A percentile compares a stretch with the other conserved stretches of the same genome.
These are phyloP conservation scores for Scheffersomyces illinoinensis DNA, from an alignment of 1,139 yeast genomes.

Conservation along the genomic window DNA sequence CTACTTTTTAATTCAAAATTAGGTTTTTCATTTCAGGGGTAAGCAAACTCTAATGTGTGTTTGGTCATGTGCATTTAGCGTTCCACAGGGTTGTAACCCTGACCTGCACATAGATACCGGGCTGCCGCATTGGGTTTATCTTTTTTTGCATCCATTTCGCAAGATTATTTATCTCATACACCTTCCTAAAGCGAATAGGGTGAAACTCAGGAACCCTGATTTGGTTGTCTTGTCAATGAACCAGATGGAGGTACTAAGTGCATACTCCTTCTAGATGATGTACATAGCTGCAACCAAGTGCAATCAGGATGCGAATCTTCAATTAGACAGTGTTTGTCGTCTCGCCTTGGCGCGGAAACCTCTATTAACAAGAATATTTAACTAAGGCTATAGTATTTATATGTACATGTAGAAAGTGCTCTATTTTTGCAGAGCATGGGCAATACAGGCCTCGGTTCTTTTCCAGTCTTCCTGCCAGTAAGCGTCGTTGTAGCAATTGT, in stretches of 20 bases:
- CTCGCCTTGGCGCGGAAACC: not conserved
- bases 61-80: not conserved
- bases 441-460: conserved; percentile 29
- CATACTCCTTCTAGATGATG: not conserved
- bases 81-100: not conserved
- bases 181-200: not conserved
- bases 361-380: not conserved
- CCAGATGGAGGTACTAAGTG: not conserved
- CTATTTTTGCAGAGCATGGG: not conserved
- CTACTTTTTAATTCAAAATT: too few relatives aligned
- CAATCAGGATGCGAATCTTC: not conserved
- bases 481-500: conserved; percentile 41
- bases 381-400: not conserved
- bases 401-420: not conserved
- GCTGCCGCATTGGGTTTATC: not conserved
- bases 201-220: not conserved
- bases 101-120: not conserved
- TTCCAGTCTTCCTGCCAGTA: conserved; percentile 56
- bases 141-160: not conserved
- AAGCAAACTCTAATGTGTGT: not conserved
- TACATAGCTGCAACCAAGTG: not conserved
- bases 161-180: not conserved
- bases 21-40: not conserved
- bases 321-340: not conserved
- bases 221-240: not conserved